phyloP scores from a whole-genome alignment of 1,284 basidiomycete genomes.

The Marasmius oreades region DNA sequence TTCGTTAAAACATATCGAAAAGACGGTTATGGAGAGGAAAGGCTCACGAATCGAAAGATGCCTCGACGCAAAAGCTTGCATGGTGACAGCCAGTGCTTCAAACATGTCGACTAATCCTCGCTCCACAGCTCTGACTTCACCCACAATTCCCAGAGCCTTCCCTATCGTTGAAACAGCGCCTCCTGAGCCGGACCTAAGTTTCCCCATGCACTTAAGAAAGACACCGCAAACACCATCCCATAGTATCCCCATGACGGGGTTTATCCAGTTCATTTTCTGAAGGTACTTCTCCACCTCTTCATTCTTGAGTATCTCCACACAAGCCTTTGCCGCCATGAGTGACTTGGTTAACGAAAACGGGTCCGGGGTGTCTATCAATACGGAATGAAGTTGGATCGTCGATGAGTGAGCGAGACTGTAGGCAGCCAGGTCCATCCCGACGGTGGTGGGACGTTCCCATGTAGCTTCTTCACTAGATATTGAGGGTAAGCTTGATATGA shows the following conservation, averaged over 20 bases:
- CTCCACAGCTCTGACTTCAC: not conserved
- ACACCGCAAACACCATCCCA: constrained; percentile 7
- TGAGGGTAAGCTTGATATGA: constrained; percentile 4
- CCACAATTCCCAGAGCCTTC: too few relatives aligned
- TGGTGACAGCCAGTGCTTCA: not conserved
- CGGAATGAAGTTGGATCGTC: constrained; percentile 10
- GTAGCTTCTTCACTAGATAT: not conserved
- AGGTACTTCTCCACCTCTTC: not conserved
- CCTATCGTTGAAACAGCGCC: not conserved
- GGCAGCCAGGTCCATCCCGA: constrained; percentile 4
- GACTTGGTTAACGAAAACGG: constrained; percentile 1
- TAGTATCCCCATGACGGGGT: constrained; percentile 3
- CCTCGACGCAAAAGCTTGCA: not conserved
- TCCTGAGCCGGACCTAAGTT: not conserved
- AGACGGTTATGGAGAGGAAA: not conserved
- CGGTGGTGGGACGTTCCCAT: not conserved
- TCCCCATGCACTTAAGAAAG: constrained; percentile 1
- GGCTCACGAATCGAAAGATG: constrained; percentile 2
- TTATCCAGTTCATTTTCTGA: not conserved
- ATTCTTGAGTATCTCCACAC: not conserved
- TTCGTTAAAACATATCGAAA: not conserved
- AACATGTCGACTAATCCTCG: not conserved
- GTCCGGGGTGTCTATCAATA: not conserved
- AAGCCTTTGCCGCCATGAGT: constrained; percentile 8
- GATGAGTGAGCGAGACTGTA: constrained; percentile 11